Evolutionary conservation across 768 basidiomycete genomes (phyloP).

Genomic region (Lentinus tigrinus): DNA sequence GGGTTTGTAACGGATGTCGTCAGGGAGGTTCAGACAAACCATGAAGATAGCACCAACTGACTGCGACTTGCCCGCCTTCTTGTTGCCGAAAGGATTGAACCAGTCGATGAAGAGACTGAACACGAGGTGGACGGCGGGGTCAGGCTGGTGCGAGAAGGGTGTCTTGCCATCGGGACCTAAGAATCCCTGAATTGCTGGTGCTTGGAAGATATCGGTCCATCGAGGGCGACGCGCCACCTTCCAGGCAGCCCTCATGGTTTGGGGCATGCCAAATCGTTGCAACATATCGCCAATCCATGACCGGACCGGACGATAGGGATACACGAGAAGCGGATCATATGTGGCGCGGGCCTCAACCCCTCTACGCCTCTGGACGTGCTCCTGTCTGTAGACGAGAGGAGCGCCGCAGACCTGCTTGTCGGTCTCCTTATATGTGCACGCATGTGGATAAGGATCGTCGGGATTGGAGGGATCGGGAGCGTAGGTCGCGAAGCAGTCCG

Average conservation of each 20-base stretch:
- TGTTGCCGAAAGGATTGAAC: slow-evolving; percentile 18
- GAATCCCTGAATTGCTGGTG: slow-evolving; percentile 9
- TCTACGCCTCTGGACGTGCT: not conserved
- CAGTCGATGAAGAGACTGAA: slow-evolving; percentile 15
- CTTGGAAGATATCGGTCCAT: slow-evolving; percentile 14
- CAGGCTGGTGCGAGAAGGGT: not conserved
- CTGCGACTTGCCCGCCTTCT: slow-evolving; percentile 7
- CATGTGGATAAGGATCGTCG: not conserved
- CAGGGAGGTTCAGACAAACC: slow-evolving; percentile 28
- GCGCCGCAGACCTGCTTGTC: not conserved
- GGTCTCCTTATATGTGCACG: slow-evolving; percentile 3
- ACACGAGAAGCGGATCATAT: not conserved
- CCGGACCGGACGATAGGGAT: slow-evolving; percentile 3
- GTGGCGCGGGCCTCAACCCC: not conserved
- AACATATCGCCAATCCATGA: slow-evolving; percentile 17
- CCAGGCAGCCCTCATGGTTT: not conserved
- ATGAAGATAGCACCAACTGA: slow-evolving; percentile 22
- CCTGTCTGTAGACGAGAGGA: not conserved
- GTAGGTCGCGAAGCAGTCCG: slow-evolving; percentile 9
- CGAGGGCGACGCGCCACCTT: not conserved
- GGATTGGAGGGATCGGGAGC: not conserved
- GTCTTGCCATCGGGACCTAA: slow-evolving; percentile 6
- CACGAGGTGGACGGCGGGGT: slow-evolving; percentile 6
- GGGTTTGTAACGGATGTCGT: slow-evolving; percentile 11
- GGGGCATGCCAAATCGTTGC: slow-evolving; percentile 7